phyloP scores from a whole-genome alignment of 495 filamentous ascomycete genomes.

The Hypoxylon lienhwacheense region DNA sequence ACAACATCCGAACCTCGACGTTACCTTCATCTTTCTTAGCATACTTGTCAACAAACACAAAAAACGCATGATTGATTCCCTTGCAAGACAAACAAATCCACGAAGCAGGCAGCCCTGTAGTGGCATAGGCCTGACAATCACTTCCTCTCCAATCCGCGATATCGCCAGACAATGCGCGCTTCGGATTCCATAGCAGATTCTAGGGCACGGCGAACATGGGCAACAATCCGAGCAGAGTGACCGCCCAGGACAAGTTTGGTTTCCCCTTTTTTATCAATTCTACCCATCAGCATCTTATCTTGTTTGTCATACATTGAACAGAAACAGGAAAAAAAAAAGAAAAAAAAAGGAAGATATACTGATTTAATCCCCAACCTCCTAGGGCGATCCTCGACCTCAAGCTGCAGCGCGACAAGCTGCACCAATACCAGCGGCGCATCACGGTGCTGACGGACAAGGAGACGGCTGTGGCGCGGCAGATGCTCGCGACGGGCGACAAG shows the following conservation, averaged over 20 bases:
- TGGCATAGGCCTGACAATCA: slow-evolving; percentile 6
- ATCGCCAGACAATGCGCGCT: slow-evolving; percentile 33
- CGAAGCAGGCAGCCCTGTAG: slow-evolving; percentile 17
- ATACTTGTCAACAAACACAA: background rate
- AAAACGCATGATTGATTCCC: slow-evolving; percentile 7
- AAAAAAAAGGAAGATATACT: too few species aligned
- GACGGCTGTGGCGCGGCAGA: slow-evolving; percentile 64
- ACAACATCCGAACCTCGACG: too few species aligned
- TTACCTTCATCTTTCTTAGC: background rate
- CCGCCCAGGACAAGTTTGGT: slow-evolving; percentile 50
- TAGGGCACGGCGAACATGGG: slow-evolving; percentile 46
- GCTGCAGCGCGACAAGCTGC: slow-evolving; percentile 93
- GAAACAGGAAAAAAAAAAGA: too few species aligned
- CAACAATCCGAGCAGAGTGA: slow-evolving; percentile 48
- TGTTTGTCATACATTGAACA: too few species aligned
- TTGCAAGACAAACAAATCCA: background rate
- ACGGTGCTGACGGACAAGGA: slow-evolving; percentile 32
- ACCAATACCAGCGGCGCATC: slow-evolving; percentile 90
- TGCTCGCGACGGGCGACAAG: slow-evolving; percentile 84
- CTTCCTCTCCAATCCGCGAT: background rate
- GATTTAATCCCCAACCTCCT: background rate
- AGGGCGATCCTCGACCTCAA: slow-evolving; percentile 94
- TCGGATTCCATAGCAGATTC: slow-evolving; percentile 32
- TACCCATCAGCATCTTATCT: too few species aligned
- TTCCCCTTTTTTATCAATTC: background rate